Evolutionary conservation across 2,329 filamentous ascomycete genomes (phyloP), one percentile per base, ranked within the genome.

Genomic region (Simplicillium sp.): DNA sequence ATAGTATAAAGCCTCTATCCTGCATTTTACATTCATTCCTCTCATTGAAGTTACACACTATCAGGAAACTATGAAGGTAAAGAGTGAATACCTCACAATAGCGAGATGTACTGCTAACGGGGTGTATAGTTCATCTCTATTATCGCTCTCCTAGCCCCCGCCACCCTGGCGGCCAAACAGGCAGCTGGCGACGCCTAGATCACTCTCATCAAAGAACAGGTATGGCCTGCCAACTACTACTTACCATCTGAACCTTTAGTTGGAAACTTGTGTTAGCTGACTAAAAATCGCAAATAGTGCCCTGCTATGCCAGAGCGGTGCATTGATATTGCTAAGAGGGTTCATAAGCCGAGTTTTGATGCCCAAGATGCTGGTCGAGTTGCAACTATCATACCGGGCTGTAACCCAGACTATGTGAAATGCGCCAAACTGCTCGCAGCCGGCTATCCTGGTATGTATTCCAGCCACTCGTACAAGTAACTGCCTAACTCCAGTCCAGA

Each of bases 261-360:
- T 25, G 17, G 35, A 11, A 37, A 37, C 14, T 37, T 37, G 17
- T 20, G 17, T 37, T 37, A 13, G 35, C 35, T 37, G 25, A 37
- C 35, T 37, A 20, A 37, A 37, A 20, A 37, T 37, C 35, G 35
- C 35, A 20, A 37, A 37, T 37, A 37, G 35, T 37, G 35, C 35
- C 15, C 35, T 37, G 35, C 18, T 37, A 28, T 37, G 35, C 35
- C 35, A 37, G 35, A 11, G 15, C 35, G 18, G 35, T 37, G 35
- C 14, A 20, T 37, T 28, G 35, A 37, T 37, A 37, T 37, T 37
- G 35, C 35, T 25, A 13, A 37, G 35, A 28, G 25, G 13, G 35
- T 37, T 25, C 35, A 37, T 25, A 12, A 20, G 35, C 35, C 35
- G 15, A n/a, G 14, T 12, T 37, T 37, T 37, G 12, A 28, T 28